Evolutionary conservation across 495 filamentous ascomycete genomes (phyloP), one percentile per base, ranked within the genome.

Genomic region (Trichoderma gamsii): DNA sequence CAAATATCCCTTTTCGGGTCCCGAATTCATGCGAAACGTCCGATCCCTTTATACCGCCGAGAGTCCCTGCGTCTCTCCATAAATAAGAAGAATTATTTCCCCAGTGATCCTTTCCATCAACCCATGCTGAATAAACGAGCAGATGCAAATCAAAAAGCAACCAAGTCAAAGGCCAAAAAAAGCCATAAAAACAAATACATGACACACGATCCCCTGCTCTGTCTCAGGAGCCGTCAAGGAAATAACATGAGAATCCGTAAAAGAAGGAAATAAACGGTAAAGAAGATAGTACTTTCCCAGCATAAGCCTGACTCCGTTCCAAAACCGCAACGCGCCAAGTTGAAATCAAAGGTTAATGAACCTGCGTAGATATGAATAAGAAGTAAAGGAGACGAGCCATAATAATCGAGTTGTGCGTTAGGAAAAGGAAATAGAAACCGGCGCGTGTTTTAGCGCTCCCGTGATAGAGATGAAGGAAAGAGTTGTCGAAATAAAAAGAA

Each of bases 21-120:
- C 72, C 70, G 73, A 75, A 75, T 71, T 73, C 72, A 76, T 79
- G 78, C 77, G 76, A 77, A 79, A 75, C 79, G 56, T 61, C 56
- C 56, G 27, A 61, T 61, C 27, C 35, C 56, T 61, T 29, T 61
- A 61, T 61, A 23, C 56, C 56, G 27, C 56, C 56, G 16, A 25
- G 27, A 61, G 7, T 61, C 13, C 56, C 56, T 61, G 56, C 56
- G 27, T 61, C 56, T 61, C 56, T 61, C 56, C 56, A 61, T 38
- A 38, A 38, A 38, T 3, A 38, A 29, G 29, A 38, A 38, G 9
- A 15, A 61, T 61, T 61, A 61, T 29, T 25, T 12, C 56, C 56
- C 56, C 56, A 27, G n/a, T 61, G 56, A 61, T 61, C 56, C 25
- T 61, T 61, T 23, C 49, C 4, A 21, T n/a, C 18, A 25, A 61